A percentile compares a stretch with the other conserved stretches of the same genome.
Conservation (phyloP, 2,329 filamentous ascomycete genomes). For the Aspergillus phoenicis region DNA sequence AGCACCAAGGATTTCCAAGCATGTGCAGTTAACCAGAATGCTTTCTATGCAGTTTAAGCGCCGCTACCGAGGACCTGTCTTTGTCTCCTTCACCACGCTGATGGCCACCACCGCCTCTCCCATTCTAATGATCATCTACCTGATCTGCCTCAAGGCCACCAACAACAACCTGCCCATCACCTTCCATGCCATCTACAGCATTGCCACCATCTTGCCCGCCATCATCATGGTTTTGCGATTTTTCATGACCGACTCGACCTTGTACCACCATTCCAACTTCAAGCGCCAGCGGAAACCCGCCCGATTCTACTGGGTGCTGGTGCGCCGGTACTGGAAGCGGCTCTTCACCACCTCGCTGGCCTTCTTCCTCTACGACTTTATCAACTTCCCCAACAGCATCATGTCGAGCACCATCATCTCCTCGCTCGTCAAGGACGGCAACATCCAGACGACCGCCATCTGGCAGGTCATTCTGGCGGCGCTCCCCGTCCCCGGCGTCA, state of each 20-base stretch:
- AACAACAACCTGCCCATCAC: slow-evolving; percentile 36
- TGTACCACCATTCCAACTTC: slow-evolving; percentile 39
- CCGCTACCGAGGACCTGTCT: slow-evolving; percentile 37
- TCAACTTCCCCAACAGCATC: slow-evolving; percentile 43
- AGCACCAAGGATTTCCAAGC: background rate
- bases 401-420: slow-evolving; percentile 40
- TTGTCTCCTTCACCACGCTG: slow-evolving; percentile 39
- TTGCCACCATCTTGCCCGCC: slow-evolving; percentile 37
- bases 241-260: slow-evolving; percentile 38
- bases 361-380: slow-evolving; percentile 43
- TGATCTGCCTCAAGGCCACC: slow-evolving; percentile 39
- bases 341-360: slow-evolving; percentile 36
- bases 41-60: slow-evolving; percentile 19
- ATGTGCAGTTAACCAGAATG: background rate
- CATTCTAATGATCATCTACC: slow-evolving; percentile 40
- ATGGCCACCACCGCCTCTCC: slow-evolving; percentile 39
- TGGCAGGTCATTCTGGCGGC: slow-evolving; percentile 40
- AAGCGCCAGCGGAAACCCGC: slow-evolving; percentile 28
- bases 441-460: slow-evolving; percentile 37
- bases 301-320: slow-evolving; percentile 29
- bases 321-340: slow-evolving; percentile 31
- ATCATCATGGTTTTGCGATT: slow-evolving; percentile 36
- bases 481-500: slow-evolving; percentile 38
- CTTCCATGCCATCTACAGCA: slow-evolving; percentile 36
- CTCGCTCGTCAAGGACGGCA: slow-evolving; percentile 33